A percentile compares a stretch with the other conserved stretches of the same genome.
phyloP scores from a whole-genome alignment of 2,329 filamentous ascomycete genomes.

The Aspergillus melleus region DNA sequence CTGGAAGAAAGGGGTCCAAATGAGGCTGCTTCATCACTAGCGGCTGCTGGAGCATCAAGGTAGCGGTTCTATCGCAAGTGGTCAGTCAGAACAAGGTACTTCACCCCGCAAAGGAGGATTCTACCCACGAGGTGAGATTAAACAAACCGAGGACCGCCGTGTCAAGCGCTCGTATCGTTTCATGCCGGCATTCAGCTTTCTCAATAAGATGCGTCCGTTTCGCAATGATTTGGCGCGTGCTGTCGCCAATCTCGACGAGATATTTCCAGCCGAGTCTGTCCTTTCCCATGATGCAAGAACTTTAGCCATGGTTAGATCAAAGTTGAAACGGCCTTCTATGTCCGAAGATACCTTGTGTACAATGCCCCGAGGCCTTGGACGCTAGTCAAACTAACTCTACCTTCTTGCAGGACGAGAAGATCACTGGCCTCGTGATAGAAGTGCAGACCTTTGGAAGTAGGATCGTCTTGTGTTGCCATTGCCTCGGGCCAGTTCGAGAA shows the following conservation, averaged over 20 bases:
- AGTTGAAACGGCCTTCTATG: slow-evolving; percentile 13
- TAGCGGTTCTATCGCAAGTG: not conserved
- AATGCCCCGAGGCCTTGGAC: slow-evolving; percentile 21
- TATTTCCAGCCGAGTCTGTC: slow-evolving; percentile 23
- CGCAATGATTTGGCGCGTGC: not conserved
- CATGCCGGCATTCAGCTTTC: slow-evolving; percentile 4
- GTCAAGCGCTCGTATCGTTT: slow-evolving; percentile 7
- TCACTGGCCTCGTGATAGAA: slow-evolving; percentile 29
- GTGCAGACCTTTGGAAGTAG: slow-evolving; percentile 19
- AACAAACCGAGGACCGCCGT: slow-evolving; percentile 13
- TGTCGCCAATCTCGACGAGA: slow-evolving; percentile 29
- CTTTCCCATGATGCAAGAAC: slow-evolving; percentile 26
- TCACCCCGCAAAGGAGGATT: not conserved
- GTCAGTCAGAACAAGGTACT: not conserved
- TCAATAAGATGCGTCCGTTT: not conserved
- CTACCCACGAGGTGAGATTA: slow-evolving; percentile 8
- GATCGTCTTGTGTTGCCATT: slow-evolving; percentile 15
- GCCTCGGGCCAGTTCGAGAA: slow-evolving; percentile 23
- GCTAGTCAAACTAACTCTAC: slow-evolving; percentile 21
- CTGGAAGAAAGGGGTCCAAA: not conserved
- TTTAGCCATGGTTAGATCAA: not conserved
- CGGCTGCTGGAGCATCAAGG: slow-evolving; percentile 9
- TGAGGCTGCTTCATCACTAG: slow-evolving; percentile 7
- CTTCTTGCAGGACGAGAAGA: slow-evolving; percentile 24
- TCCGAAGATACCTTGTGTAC: slow-evolving; percentile 17